phyloP scores from a whole-genome alignment of 1,284 basidiomycete genomes.

The Tilletia horrida region DNA sequence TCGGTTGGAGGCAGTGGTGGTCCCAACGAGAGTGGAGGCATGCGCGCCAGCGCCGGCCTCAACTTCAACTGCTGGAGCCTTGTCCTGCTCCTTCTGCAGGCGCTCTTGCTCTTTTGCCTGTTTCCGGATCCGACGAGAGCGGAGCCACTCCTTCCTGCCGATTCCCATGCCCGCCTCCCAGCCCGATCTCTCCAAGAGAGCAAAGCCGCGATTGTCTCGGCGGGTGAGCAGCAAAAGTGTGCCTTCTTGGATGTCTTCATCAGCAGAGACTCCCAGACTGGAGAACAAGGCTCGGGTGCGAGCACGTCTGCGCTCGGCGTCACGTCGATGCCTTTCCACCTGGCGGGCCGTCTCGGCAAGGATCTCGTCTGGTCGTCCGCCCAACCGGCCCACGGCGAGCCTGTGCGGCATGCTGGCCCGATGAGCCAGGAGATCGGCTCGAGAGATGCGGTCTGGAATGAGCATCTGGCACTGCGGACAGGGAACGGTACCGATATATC shows the following conservation, averaged over 20 bases:
- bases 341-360: neutral
- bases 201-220: neutral
- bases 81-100: neutral
- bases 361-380: neutral
- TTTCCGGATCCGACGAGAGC: neutral
- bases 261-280: neutral
- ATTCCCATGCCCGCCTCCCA: conserved; percentile 14
- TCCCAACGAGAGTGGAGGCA: too few relatives aligned
- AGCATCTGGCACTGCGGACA: conserved; percentile 6
- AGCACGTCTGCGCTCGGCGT: neutral
- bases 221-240: neutral
- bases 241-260: neutral
- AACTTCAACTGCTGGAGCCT: neutral
- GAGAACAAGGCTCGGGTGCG: neutral
- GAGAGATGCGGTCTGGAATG: neutral
- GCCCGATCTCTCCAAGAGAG: neutral
- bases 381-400: neutral
- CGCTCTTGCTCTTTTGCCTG: neutral
- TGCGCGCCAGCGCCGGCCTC: neutral
- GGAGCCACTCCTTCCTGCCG: conserved; percentile 7
- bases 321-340: neutral
- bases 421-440: neutral
- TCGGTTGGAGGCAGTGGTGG: too few relatives aligned
- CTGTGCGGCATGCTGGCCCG: conserved; percentile 6
- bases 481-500: neutral